These are phyloP conservation scores for Ophiocordyceps camponoti-saundersi DNA, from an alignment of 2,329 filamentous ascomycete genomes.

Conservation along the genomic window DNA sequence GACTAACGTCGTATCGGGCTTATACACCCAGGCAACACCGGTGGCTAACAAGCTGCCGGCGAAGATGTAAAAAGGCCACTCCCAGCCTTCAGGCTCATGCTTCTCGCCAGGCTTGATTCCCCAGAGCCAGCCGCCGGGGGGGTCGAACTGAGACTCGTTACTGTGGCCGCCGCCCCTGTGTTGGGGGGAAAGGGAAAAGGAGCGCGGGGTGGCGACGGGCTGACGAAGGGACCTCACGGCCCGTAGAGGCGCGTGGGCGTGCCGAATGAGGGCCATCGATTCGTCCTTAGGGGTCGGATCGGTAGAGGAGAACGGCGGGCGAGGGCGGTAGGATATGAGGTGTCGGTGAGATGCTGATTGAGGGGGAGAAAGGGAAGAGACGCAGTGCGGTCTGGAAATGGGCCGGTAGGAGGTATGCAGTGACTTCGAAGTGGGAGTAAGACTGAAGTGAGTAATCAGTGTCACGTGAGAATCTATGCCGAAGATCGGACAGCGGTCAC, in stretches of 20 bases:
- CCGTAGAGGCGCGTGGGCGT: slow-evolving; percentile 18
- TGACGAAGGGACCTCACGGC: slow-evolving; percentile 20
- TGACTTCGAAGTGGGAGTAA: neutral
- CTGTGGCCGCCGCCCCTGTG: slow-evolving; percentile 22
- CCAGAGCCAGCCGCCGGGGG: slow-evolving; percentile 82
- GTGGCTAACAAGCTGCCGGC: slow-evolving; percentile 62
- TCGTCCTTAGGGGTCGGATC: slow-evolving; percentile 10
- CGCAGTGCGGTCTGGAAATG: neutral
- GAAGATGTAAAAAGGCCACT: slow-evolving; percentile 69
- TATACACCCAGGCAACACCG: slow-evolving; percentile 76
- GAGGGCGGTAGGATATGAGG: neutral
- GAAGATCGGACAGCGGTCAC: neutral
- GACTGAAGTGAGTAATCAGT: neutral
- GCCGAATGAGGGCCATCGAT: slow-evolving; percentile 19
- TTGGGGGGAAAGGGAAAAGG: slow-evolving; percentile 27
- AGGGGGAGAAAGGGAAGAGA: neutral
- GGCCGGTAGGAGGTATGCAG: too few relatives aligned
- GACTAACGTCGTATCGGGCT: slow-evolving; percentile 96
- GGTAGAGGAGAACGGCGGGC: too few relatives aligned
- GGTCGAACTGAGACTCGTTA: slow-evolving; percentile 67
- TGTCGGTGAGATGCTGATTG: neutral
- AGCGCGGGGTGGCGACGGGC: slow-evolving; percentile 13
- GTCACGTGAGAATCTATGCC: neutral
- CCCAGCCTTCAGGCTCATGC: slow-evolving; percentile 92
- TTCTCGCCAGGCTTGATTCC: slow-evolving; percentile 92